Base-by-base conservation (phyloP, 208 protist genomes). In the Trypanosoma melophagium region DNA sequence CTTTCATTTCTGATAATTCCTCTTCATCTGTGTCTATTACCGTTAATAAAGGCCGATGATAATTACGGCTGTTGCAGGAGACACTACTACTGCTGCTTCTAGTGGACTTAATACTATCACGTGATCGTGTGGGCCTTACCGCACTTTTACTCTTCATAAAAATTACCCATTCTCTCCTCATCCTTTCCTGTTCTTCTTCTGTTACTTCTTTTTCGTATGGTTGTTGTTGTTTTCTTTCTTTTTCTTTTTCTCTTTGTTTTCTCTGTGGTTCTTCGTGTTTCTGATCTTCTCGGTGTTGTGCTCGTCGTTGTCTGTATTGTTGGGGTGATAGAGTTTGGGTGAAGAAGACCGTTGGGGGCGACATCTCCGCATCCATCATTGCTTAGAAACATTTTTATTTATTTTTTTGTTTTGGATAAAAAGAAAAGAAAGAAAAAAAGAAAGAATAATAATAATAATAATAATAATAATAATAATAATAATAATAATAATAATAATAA, bases 61-160 rank as follows among this genome's bases (percentile, higher is more conserved):
- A 59, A n/a, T 44, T 40, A 25, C 47, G 25, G 12, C 38, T 21
- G 8, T 60, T 47, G 31, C 38, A 69, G 24, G 22, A 68, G 69
- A 35, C 28, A 35, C 28, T 35, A 5, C 28, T 35, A 5, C 28
- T 1, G 1, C 28, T 35, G 3, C 28, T 35, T 35, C 3, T 35
- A 7, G 28, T 35, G 1, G 28, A 7, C 5, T 1, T 35, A 5
- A 35, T 35, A 5, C 1, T 35, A 35, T 35, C 28, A 35, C 5
- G 28, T 5, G 28, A 35, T 35, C 5, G 28, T 1, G 28, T 35
- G 1, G 28, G 28, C 28, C 28, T 35, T 35, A 35, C 1, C 28
- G 28, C 28, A 35, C 28, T 35, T 35, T 5, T 35, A 35, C 28
- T 35, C 28, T 35, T 35, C 28, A 35, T 35, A 13, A 22, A 9